Percentiles rank a stretch among this genome's conserved stretches.
These are phyloP conservation scores for Claviceps citrina DNA, from an alignment of 2,329 filamentous ascomycete genomes.

Conservation along the genomic window DNA sequence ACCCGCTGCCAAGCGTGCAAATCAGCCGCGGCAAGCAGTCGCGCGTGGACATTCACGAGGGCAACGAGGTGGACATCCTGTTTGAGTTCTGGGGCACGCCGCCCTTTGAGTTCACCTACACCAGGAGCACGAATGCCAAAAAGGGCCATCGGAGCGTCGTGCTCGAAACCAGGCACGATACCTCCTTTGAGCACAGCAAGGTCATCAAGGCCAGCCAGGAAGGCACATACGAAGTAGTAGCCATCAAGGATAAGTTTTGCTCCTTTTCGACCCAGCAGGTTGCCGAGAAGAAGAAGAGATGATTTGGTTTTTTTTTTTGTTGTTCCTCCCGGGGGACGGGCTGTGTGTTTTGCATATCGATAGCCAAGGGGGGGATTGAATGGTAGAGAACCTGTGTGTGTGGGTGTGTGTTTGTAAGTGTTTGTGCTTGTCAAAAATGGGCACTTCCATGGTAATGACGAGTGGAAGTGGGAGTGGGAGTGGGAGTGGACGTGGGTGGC, in stretches of 20 bases:
- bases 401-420: too few relatives aligned
- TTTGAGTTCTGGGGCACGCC: slow-evolving; percentile 94
- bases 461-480: too few relatives aligned
- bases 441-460: too few relatives aligned
- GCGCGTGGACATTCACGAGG: slow-evolving; percentile 89
- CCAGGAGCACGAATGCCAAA: slow-evolving; percentile 69
- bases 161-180: slow-evolving; percentile 80
- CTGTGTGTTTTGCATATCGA: too few relatives aligned
- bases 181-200: slow-evolving; percentile 68
- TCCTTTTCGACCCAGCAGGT: slow-evolving; percentile 63
- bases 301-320: too few relatives aligned
- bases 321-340: too few relatives aligned
- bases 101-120: slow-evolving; percentile 96
- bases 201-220: slow-evolving; percentile 76
- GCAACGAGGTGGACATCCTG: slow-evolving; percentile 78
- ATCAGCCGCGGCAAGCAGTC: slow-evolving; percentile 72
- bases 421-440: too few relatives aligned
- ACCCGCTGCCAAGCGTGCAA: slow-evolving; percentile 79
- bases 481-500: too few relatives aligned
- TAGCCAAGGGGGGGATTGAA: too few relatives aligned
- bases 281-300: slow-evolving; percentile 26
- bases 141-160: slow-evolving; percentile 66
- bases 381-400: too few relatives aligned
- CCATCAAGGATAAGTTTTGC: slow-evolving; percentile 87
- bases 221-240: slow-evolving; percentile 92